Evolutionary conservation across 2,329 filamentous ascomycete genomes (phyloP).

Genomic region (Beauveria bassiana): DNA sequence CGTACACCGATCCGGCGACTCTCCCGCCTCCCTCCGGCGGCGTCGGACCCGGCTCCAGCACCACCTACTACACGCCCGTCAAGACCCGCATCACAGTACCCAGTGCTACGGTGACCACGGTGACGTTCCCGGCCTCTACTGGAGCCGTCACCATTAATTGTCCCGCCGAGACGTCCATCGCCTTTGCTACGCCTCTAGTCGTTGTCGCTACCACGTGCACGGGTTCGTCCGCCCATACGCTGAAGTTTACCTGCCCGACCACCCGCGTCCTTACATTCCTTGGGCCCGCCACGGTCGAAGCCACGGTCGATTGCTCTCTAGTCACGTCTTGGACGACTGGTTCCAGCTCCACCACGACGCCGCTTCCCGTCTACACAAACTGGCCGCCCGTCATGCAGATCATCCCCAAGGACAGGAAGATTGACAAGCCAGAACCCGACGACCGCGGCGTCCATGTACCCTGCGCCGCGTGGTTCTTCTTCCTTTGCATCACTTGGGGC

Average conservation of each 20-base stretch:
- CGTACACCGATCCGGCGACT: conserved; percentile 2
- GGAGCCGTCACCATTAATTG: conserved; percentile 8
- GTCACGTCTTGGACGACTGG: conserved; percentile 6
- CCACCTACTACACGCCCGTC: conserved; percentile 6
- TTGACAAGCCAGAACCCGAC: conserved; percentile 12
- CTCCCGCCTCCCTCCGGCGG: conserved; percentile 1
- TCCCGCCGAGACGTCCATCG: conserved; percentile 10
- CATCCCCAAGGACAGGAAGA: not conserved
- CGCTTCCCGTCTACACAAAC: conserved; percentile 10
- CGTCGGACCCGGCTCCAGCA: not conserved
- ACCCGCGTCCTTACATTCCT: conserved; percentile 13
- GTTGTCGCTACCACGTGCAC: conserved; percentile 2
- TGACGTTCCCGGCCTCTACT: conserved; percentile 12
- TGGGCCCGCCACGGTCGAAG: conserved; percentile 11
- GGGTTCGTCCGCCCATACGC: not conserved
- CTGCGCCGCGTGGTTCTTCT: conserved; percentile 16
- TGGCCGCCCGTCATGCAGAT: not conserved
- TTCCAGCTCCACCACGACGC: conserved; percentile 10
- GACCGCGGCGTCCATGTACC: conserved; percentile 13
- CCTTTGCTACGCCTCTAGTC: conserved; percentile 10
- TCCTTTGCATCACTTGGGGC: conserved; percentile 13
- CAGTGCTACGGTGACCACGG: conserved; percentile 12
- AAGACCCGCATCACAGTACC: conserved; percentile 9
- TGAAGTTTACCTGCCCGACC: conserved; percentile 12
- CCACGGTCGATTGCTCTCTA: conserved; percentile 6